Base-by-base conservation (phyloP, 1,284 basidiomycete genomes). In the Leccinum subrobustum region DNA sequence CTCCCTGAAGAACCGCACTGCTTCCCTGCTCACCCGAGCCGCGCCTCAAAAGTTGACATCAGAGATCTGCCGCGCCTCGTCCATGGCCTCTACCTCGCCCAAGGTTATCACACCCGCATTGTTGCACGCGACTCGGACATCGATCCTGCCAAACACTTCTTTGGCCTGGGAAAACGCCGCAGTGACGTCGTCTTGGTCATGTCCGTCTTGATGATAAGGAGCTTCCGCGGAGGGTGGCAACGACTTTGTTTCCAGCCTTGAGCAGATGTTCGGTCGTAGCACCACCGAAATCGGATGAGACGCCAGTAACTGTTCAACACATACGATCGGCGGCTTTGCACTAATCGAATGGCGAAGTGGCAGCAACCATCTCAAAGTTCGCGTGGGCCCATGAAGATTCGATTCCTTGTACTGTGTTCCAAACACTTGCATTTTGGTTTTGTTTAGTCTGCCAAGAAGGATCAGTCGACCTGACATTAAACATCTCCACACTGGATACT, bases 191-290 rank as follows among this genome's bases (percentile, higher is more conserved):
- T 54, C 50, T 74, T 61, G n/a, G 70, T 76, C 54, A 82, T 75
- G 66, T 83, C 79, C 18, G 78, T 61, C 53, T 73, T 67, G 54
- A 78, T 56, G 18, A 77, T 67, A 27, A 80, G 71, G 6, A 82
- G 71, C 35, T 72, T 73, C 64, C 68, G 18, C 74, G 73, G 2
- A 73, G 68, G 4, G 73, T 76, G 4, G 77, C 76, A 29, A 77
- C 65, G 14, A 73, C 78, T 27, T 67, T 74, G 29, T 75, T 59
- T 6, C 74, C 70, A 39, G 69, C 71, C 61, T 64, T 65, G 62
- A 78, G 68, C 27, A 65, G 54, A 50, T 63, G 23, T 18, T 69
- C 60, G 27, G 67, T 56, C 44, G 69, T 60, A 9, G 57, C 60
- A 3, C 70, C 60, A 44, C 71, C 63, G 55, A 74, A 72, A 11